These are phyloP conservation scores for Xylaria polymorpha DNA, from an alignment of 2,329 filamentous ascomycete genomes.

Conservation along the genomic window DNA sequence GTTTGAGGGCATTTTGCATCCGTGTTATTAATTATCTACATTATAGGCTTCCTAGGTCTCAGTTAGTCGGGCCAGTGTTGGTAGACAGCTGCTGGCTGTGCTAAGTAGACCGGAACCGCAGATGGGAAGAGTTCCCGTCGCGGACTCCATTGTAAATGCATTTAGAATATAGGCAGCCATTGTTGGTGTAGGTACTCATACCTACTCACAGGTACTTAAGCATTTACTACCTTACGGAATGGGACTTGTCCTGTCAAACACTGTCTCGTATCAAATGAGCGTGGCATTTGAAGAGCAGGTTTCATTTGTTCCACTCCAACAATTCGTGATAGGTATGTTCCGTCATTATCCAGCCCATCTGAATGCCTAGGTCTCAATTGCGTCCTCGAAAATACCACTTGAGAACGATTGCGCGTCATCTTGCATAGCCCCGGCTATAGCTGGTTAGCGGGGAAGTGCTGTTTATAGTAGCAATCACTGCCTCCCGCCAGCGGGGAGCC, in stretches of 20 bases:
- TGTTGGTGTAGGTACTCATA: conserved; percentile 2
- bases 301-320: background rate
- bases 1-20: conserved; percentile 35
- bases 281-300: background rate
- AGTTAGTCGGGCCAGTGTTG: conserved; percentile 18
- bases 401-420: conserved; percentile 19
- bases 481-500: background rate
- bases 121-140: conserved; percentile 1
- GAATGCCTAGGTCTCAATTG: background rate
- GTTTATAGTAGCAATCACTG: conserved; percentile 17
- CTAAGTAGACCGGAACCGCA: conserved; percentile 31
- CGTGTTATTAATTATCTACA: conserved; percentile 36
- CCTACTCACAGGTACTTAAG: background rate
- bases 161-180: conserved; percentile 33
- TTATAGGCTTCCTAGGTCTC: conserved; percentile 26
- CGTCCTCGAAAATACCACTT: background rate
- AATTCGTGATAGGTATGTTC: background rate
- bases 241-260: background rate
- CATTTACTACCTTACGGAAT: background rate
- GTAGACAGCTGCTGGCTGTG: conserved; percentile 30
- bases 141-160: conserved; percentile 32
- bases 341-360: background rate
- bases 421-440: conserved; percentile 27
- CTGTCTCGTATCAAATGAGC: background rate
- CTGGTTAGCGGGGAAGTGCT: conserved; percentile 5